Conservation (phyloP, 257 asterid genomes). For the Salvia splendens region DNA sequence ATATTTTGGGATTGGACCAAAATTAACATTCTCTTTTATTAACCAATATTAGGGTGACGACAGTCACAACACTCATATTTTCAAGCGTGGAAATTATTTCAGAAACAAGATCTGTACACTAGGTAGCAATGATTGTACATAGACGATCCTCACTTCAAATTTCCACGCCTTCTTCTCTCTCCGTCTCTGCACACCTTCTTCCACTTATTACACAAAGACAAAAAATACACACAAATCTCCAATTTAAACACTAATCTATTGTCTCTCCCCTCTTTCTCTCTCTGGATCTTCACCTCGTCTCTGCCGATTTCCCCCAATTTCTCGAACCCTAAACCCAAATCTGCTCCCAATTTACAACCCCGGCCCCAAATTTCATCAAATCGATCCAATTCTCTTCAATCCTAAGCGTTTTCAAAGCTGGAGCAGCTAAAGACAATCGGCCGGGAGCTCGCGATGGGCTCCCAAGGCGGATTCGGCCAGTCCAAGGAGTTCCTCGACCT, state of each 20-base stretch:
- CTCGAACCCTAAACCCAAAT: conserved; percentile 42
- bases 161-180: neutral
- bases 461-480: conserved; percentile 90
- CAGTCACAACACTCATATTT: no score
- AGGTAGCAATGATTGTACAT: conserved; percentile 23
- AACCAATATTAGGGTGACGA: no score
- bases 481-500: conserved; percentile 93
- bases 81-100: conserved; percentile 18
- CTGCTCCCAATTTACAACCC: conserved; percentile 17
- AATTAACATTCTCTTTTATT: no score
- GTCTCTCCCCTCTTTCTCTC: conserved; percentile 5
- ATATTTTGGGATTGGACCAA: no score
- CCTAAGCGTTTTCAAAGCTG: conserved; percentile 45
- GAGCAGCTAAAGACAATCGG: conserved; percentile 94
- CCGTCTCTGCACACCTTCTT: neutral
- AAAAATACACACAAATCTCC: conserved; percentile 21
- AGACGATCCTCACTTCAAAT: neutral
- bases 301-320: conserved; percentile 23
- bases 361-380: conserved; percentile 22
- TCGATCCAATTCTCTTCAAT: conserved; percentile 26
- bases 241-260: conserved; percentile 11
- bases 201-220: neutral
- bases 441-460: conserved; percentile 97
- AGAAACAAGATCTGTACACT: neutral
- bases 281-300: conserved; percentile 32